Percentiles rank a stretch among this genome's conserved stretches.
phyloP scores from a whole-genome alignment of 805 yeast species.

The Suhomyces prunicola region DNA sequence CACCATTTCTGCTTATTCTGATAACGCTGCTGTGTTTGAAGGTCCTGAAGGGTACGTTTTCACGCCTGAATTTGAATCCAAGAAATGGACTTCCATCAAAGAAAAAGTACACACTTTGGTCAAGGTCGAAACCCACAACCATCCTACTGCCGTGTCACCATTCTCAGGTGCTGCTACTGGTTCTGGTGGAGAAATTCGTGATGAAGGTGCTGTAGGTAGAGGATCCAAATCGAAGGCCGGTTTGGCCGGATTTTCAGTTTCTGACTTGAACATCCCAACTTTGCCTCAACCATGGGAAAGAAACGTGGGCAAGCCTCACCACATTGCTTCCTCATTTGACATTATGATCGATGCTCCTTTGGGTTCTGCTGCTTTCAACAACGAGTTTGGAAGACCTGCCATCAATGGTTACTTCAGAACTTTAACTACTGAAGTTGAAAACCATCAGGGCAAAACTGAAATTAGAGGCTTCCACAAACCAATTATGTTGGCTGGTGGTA shows the following conservation, averaged over 20 bases:
- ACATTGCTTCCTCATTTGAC: conserved; percentile 88
- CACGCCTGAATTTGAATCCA: conserved; percentile 71
- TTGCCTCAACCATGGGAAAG: conserved; percentile 94
- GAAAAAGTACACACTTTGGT: conserved; percentile 87
- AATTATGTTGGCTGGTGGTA: conserved; percentile 98
- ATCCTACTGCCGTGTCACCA: conserved; percentile 99
- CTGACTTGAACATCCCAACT: conserved; percentile 84
- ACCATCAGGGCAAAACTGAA: conserved; percentile 61
- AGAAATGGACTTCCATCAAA: conserved; percentile 67
- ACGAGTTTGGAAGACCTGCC: conserved; percentile 98
- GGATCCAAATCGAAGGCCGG: conserved; percentile 98
- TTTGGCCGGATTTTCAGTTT: conserved; percentile 85
- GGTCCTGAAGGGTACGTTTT: conserved; percentile 75
- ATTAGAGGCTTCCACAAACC: conserved; percentile 98
- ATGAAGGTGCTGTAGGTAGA: conserved; percentile 99
- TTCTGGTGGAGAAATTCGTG: conserved; percentile 99
- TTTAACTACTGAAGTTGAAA: conserved; percentile 72
- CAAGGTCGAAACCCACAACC: conserved; percentile 98
- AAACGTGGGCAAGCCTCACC: conserved; percentile 84
- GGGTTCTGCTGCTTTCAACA: conserved; percentile 97
- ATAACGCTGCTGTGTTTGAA: conserved; percentile 93
- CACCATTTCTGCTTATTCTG: conserved; percentile 93
- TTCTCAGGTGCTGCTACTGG: conserved; percentile 99
- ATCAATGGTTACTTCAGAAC: conserved; percentile 96
- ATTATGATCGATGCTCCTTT: conserved; percentile 97